Evolutionary conservation across 2,329 filamentous ascomycete species (phyloP).

Genomic region (Akanthomyces dipterigenus): DNA sequence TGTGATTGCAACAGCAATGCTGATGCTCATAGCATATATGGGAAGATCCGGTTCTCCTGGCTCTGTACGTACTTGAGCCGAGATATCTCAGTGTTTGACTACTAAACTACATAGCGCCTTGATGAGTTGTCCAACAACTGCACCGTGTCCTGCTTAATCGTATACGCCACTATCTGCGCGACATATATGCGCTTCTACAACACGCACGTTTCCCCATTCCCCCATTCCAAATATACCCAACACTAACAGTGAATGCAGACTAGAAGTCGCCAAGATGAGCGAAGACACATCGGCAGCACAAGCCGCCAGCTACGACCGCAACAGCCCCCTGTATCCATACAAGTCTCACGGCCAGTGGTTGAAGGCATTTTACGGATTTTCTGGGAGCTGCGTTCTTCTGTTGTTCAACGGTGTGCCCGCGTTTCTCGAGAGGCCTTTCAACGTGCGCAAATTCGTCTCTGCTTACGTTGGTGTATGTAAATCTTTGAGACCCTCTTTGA

Average conservation of each 20-base stretch:
- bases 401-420: constrained; percentile 29
- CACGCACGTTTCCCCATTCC: constrained; percentile 21
- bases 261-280: constrained; percentile 31
- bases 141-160: constrained; percentile 32
- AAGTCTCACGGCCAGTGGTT: constrained; percentile 34
- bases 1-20: constrained; percentile 30
- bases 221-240: background rate
- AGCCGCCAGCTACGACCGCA: constrained; percentile 26
- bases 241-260: constrained; percentile 18
- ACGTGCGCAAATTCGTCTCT: constrained; percentile 28
- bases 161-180: constrained; percentile 32
- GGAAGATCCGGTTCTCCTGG: constrained; percentile 30
- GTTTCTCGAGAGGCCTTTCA: constrained; percentile 28
- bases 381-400: constrained; percentile 26
- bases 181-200: constrained; percentile 33
- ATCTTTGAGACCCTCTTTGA: too few relatives aligned
- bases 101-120: constrained; percentile 24
- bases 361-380: constrained; percentile 28
- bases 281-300: constrained; percentile 31
- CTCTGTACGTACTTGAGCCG: constrained; percentile 21
- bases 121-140: constrained; percentile 31
- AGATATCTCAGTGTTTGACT: background rate
- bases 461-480: constrained; percentile 33
- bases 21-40: constrained; percentile 34
- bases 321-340: constrained; percentile 30